phyloP scores from a whole-genome alignment of 768 basidiomycete genomes.

The Mycena belliarum region DNA sequence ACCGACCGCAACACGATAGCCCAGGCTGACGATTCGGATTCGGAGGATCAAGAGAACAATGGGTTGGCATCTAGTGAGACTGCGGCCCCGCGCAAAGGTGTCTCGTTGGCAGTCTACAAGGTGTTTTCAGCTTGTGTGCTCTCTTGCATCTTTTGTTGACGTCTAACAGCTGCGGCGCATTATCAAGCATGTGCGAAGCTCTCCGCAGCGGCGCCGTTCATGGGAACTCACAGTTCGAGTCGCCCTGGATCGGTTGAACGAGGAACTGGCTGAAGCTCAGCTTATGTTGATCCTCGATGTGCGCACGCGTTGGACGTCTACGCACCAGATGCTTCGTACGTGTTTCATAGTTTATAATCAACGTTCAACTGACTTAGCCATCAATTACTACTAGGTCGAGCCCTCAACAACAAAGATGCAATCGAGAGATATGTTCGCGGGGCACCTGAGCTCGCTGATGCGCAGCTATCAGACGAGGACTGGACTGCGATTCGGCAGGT shows the following conservation, averaged over 20 bases:
- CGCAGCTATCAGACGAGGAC: slow-evolving; percentile 24
- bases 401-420: slow-evolving; percentile 22
- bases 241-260: background rate
- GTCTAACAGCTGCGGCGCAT: slow-evolving; percentile 7
- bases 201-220: slow-evolving; percentile 7
- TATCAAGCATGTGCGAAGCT: slow-evolving; percentile 10
- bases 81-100: too few relatives aligned
- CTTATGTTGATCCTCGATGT: slow-evolving; percentile 7
- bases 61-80: too few relatives aligned
- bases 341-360: background rate
- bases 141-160: background rate
- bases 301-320: slow-evolving; percentile 4
- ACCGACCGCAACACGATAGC: too few relatives aligned
- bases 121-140: background rate
- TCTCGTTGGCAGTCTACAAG: slow-evolving; percentile 5
- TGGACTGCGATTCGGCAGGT: slow-evolving; percentile 28
- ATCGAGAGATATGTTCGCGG: slow-evolving; percentile 19
- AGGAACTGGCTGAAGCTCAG: background rate
- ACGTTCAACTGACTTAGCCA: background rate
- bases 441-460: slow-evolving; percentile 20
- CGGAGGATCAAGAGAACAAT: background rate
- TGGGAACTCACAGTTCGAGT: background rate
- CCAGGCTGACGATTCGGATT: too few relatives aligned
- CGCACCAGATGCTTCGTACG: slow-evolving; percentile 5
- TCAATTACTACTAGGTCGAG: slow-evolving; percentile 22